Conservation (phyloP, 176 grass and related monocot genomes). For the Musa acuminata region DNA sequence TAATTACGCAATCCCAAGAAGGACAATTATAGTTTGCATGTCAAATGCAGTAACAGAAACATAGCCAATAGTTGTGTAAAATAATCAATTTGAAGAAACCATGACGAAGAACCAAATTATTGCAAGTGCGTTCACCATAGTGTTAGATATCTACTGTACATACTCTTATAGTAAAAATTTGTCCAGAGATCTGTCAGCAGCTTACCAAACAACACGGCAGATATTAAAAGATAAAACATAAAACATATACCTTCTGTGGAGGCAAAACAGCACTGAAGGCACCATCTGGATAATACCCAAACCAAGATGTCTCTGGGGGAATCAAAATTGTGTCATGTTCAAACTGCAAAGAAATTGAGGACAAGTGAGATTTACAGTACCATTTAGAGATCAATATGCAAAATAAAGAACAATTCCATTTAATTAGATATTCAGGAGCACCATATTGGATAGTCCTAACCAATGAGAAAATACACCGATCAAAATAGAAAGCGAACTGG, state of each 20-base stretch:
- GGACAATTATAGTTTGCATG: not conserved
- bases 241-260: conserved; percentile 39
- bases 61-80: not conserved
- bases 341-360: conserved; percentile 47
- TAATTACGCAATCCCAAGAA: not conserved
- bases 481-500: not conserved
- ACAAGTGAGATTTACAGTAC: conserved; percentile 10
- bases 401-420: not conserved
- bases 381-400: not conserved
- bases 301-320: conserved; percentile 93
- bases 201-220: not conserved
- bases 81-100: too few species aligned
- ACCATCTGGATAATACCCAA: conserved; percentile 88
- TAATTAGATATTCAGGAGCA: not conserved
- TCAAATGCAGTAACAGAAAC: not conserved
- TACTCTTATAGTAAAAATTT: too few species aligned
- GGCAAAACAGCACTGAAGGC: conserved; percentile 46
- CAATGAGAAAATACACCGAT: not conserved
- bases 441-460: not conserved
- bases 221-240: not conserved
- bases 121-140: not conserved
- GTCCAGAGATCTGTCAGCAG: not conserved
- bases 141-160: too few species aligned
- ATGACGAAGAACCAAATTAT: not conserved
- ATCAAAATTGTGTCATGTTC: conserved; percentile 61